Conservation (phyloP, 257 asterid species). For the Nicotiana obtusifolia region DNA sequence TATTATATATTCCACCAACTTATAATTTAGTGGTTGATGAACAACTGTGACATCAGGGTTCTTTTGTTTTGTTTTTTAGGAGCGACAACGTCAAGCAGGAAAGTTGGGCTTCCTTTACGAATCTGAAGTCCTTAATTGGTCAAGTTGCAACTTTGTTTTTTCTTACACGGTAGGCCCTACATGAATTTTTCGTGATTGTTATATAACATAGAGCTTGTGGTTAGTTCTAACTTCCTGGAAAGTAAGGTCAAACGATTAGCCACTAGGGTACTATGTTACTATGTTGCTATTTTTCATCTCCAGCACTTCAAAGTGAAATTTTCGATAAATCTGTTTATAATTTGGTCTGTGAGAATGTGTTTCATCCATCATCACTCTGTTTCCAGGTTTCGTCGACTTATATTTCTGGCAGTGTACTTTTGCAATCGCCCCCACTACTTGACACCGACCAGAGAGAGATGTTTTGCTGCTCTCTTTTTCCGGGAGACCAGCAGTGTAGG, state of each 20-base stretch:
- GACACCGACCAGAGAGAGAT: constrained; percentile 71
- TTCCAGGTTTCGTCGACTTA: constrained; percentile 56
- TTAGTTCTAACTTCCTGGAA: not conserved
- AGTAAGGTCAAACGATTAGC: not conserved
- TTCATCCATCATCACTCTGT: not conserved
- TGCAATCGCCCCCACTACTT: constrained; percentile 54
- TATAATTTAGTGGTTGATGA: not conserved
- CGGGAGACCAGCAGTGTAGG: constrained; percentile 47
- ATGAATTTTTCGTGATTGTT: not conserved
- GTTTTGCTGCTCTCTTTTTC: constrained; percentile 78
- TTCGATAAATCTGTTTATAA: not conserved
- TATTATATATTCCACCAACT: constrained; percentile 7
- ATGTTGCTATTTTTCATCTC: not conserved
- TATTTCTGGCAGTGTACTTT: constrained; percentile 59
- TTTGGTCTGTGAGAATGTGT: not conserved
- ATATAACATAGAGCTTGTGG: not conserved
- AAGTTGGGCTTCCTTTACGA: constrained; percentile 62
- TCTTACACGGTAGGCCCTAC: constrained; percentile 48
- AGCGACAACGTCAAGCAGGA: constrained; percentile 63
- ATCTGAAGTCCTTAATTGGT: constrained; percentile 82
- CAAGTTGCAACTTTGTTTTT: constrained; percentile 58
- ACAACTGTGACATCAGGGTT: not conserved
- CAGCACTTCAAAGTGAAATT: not conserved
- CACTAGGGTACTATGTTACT: not conserved
- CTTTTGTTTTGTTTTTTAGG: constrained; percentile 32